phyloP scores from a whole-genome alignment of 208 protist species.

The Acanthamoeba rhysodes region DNA sequence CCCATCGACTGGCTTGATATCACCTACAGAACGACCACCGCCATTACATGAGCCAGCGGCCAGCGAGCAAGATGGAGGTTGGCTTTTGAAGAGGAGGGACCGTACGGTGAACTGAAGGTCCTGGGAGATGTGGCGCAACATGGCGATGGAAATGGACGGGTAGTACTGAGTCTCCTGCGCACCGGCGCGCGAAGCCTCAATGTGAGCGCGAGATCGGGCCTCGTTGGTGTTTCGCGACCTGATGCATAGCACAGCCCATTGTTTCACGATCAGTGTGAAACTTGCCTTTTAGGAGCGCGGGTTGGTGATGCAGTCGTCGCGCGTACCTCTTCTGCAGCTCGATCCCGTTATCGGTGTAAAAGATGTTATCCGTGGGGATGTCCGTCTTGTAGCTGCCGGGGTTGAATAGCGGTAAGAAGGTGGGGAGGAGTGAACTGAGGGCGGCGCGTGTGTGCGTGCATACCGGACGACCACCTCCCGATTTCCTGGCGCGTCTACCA shows the following conservation, averaged over 20 bases:
- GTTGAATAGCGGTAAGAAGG: too few species aligned
- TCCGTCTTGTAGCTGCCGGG: conserved; percentile 19
- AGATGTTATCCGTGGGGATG: background rate
- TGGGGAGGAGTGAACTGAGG: background rate
- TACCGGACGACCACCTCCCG: conserved; percentile 52
- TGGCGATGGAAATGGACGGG: conserved; percentile 63
- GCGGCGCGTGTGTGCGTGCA: background rate
- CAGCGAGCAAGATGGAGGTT: background rate
- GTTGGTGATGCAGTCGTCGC: background rate
- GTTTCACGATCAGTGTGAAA: too few species aligned
- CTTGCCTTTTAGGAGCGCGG: too few species aligned
- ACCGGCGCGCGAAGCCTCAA: background rate
- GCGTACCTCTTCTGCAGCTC: conserved; percentile 16
- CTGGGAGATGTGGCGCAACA: background rate
- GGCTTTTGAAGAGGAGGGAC: background rate
- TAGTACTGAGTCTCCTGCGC: conserved; percentile 72
- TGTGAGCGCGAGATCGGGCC: conserved; percentile 53
- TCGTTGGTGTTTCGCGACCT: background rate
- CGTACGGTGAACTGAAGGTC: background rate
- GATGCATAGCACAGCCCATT: background rate
- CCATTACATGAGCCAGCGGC: background rate
- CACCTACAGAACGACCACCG: background rate
- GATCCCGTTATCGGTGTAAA: conserved; percentile 70
- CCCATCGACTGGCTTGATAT: conserved; percentile 69
- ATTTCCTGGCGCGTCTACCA: background rate